Percentiles rank a stretch among this genome's conserved stretches.
Conservation (phyloP, 768 basidiomycete species). For the Russula lepida region DNA sequence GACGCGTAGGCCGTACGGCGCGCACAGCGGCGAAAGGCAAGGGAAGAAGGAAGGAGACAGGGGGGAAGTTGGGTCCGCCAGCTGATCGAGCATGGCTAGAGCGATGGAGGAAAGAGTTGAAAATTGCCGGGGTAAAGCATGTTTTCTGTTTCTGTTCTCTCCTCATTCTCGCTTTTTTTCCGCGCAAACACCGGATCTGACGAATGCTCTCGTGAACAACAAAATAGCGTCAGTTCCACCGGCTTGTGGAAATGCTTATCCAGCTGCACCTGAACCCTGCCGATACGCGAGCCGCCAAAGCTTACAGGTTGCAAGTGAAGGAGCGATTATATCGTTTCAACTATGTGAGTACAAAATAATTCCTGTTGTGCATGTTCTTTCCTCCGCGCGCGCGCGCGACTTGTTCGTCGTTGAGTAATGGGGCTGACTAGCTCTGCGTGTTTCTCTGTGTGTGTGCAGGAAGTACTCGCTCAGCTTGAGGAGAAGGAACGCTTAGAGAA, state of each 20-base stretch:
- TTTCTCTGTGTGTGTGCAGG: slow-evolving; percentile 50
- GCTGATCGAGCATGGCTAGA: slow-evolving; percentile 71
- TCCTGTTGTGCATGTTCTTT: background rate
- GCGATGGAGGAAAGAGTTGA: slow-evolving; percentile 71
- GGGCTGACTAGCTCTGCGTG: background rate
- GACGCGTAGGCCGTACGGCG: slow-evolving; percentile 31
- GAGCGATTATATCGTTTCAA: slow-evolving; percentile 93
- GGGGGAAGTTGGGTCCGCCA: slow-evolving; percentile 70
- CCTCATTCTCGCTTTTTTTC: background rate
- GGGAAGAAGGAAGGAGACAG: slow-evolving; percentile 39
- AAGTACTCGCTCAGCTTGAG: slow-evolving; percentile 81
- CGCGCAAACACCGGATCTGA: background rate
- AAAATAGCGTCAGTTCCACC: slow-evolving; percentile 81
- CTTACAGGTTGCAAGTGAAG: slow-evolving; percentile 87
- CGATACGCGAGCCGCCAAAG: slow-evolving; percentile 46
- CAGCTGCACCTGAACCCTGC: slow-evolving; percentile 57
- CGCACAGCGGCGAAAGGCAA: slow-evolving; percentile 21
- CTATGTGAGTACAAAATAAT: slow-evolving; percentile 50
- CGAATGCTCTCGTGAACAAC: background rate
- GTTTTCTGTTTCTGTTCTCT: background rate
- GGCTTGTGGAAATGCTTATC: slow-evolving; percentile 87
- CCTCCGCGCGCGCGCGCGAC: background rate
- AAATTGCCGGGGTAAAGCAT: slow-evolving; percentile 78
- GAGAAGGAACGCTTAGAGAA: slow-evolving; percentile 81
- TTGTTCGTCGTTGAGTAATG: background rate